These are phyloP conservation scores for Phaffomyces antillensis DNA, from an alignment of 805 yeast genomes.

Conservation along the genomic window DNA sequence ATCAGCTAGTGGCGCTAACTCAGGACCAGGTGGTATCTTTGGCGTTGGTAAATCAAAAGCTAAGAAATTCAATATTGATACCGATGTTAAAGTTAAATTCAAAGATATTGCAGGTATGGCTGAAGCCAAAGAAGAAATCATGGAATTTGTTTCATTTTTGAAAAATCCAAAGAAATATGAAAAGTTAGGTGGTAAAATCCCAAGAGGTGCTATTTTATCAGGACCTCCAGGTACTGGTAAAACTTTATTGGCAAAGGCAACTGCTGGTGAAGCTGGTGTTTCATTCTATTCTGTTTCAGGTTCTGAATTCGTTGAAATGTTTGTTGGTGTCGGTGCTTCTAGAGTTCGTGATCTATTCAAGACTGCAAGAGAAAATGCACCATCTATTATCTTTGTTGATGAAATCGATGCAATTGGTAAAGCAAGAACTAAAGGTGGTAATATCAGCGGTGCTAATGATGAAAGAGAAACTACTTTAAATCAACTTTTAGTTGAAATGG, in stretches of 20 bases:
- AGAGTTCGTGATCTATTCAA: conserved; percentile 93
- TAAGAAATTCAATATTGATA: conserved; percentile 83
- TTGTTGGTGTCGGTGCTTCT: conserved; percentile 98
- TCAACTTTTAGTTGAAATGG: conserved; percentile 97
- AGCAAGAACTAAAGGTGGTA: conserved; percentile 65
- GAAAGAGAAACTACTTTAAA: conserved; percentile 95
- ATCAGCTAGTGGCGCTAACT: conserved; percentile 38
- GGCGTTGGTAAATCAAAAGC: conserved; percentile 93
- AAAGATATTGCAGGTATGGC: conserved; percentile 96
- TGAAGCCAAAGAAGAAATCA: conserved; percentile 94
- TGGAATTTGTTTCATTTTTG: conserved; percentile 94
- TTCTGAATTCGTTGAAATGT: conserved; percentile 97
- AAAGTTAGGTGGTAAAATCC: conserved; percentile 91
- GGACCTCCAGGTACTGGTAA: conserved; percentile 99
- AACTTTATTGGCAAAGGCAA: conserved; percentile 92
- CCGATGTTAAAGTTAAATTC: conserved; percentile 82
- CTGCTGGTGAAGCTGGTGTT: conserved; percentile 99
- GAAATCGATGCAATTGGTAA: conserved; percentile 99
- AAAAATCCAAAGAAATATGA: conserved; percentile 89
- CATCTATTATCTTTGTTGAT: conserved; percentile 93
- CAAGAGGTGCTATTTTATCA: conserved; percentile 93
- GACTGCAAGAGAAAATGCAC: conserved; percentile 90
- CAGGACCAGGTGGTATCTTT: conserved; percentile 65
- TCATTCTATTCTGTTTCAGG: conserved; percentile 96
- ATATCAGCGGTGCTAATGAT: conserved; percentile 75